A percentile compares a stretch with the other conserved stretches of the same genome.
Conservation (phyloP, 179 eudicot species). For the Patellifolia procumbens region DNA sequence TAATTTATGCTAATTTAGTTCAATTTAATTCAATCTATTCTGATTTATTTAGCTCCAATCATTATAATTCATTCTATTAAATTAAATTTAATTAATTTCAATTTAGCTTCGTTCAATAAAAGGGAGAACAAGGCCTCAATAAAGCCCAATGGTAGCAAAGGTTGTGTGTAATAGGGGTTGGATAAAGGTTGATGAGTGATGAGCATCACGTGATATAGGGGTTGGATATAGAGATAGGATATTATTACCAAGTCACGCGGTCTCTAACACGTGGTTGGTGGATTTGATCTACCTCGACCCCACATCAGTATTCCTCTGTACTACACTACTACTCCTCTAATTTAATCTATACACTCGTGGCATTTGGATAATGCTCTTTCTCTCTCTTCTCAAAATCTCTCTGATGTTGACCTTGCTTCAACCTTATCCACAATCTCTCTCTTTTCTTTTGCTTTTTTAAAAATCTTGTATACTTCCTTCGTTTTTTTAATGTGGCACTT, state of each 20-base stretch:
- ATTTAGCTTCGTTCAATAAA: too few relatives aligned
- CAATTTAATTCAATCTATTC: too few relatives aligned
- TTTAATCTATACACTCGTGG: slow-evolving; percentile 19
- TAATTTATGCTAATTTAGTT: too few relatives aligned
- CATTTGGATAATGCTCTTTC: slow-evolving; percentile 24
- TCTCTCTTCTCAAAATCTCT: slow-evolving; percentile 16
- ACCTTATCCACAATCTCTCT: slow-evolving; percentile 26
- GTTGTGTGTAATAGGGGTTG: too few relatives aligned
- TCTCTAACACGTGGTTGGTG: slow-evolving; percentile 19
- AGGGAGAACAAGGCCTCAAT: too few relatives aligned
- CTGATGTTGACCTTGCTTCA: slow-evolving; percentile 24
- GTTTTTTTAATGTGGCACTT: too few relatives aligned
- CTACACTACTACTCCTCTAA: too few relatives aligned
- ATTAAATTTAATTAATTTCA: too few relatives aligned
- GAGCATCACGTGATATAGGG: slow-evolving; percentile 11
- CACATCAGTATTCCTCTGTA: background rate
- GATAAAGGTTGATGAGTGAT: too few relatives aligned
- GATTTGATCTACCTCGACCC: background rate
- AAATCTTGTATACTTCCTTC: background rate
- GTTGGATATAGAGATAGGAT: background rate
- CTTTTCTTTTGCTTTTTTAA: background rate
- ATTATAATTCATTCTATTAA: too few relatives aligned
- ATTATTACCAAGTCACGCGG: slow-evolving; percentile 21
- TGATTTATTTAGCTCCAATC: too few relatives aligned
- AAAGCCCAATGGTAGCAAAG: too few relatives aligned